Percentiles rank a stretch among this genome's conserved stretches.
phyloP scores from a whole-genome alignment of 345 rosid genomes.

The Murraya koenigii region DNA sequence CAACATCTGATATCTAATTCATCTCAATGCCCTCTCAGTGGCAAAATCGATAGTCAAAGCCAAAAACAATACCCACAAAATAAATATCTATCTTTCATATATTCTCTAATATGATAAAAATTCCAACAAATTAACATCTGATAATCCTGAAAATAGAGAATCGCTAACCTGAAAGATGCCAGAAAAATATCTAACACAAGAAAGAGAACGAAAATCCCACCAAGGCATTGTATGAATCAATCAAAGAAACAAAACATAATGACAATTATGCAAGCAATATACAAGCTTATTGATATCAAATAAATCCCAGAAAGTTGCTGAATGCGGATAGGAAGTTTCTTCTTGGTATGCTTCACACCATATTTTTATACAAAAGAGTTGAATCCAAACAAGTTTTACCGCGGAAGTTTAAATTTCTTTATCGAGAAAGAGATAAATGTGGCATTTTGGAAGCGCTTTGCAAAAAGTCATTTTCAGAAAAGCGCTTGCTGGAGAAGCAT shows the following conservation, averaged over 20 bases:
- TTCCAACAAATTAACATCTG: neutral
- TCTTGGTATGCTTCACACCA: neutral
- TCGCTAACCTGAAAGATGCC: conserved; percentile 28
- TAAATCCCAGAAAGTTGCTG: neutral
- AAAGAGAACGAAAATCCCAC: conserved; percentile 29
- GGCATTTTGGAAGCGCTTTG: neutral
- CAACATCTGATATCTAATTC: neutral
- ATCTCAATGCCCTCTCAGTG: neutral
- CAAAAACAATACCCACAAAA: neutral
- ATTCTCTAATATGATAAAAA: neutral
- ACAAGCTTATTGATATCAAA: conserved; percentile 6
- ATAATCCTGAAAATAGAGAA: neutral
- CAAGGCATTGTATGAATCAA: conserved; percentile 29
- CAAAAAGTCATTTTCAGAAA: neutral
- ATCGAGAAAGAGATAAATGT: neutral
- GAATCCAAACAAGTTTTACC: neutral
- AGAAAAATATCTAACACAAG: conserved; percentile 23
- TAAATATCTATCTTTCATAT: neutral
- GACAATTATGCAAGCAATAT: neutral
- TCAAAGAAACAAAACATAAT: conserved; percentile 1
- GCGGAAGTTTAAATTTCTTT: neutral
- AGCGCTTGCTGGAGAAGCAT: neutral
- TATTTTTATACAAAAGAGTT: neutral
- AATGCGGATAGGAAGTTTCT: conserved; percentile 12
- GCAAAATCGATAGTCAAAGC: neutral